Evolutionary conservation across 1,139 yeast genomes (phyloP), one percentile per base, ranked within the genome.

Genomic region (Taphrina wiesneri): DNA sequence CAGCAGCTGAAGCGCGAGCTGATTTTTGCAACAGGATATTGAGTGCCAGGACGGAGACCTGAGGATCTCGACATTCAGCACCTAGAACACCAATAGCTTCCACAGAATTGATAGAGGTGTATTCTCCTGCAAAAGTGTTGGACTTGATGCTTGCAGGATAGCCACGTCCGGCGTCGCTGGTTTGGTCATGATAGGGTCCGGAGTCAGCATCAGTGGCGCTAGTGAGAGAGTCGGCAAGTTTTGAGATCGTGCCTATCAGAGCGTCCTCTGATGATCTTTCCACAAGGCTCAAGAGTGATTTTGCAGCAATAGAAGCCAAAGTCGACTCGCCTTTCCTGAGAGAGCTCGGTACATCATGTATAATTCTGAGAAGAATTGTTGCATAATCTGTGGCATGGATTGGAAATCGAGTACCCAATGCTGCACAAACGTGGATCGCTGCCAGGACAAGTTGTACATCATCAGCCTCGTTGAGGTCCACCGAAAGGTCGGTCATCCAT

Each of bases 1-100:
- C 28, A 30, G 43, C 13, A 9, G 7, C 21, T 13, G 64, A 41
- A 11, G 26, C 57, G 9, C 52, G 49, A 19, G 28, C 36, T 9
- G 47, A n/a, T 46, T 60, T 60, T 26, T 60, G 64, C 28, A 60
- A 30, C 30, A 51, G 54, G 7, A 60, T 51, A 15, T 51, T 45
- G 15, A 51, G 23, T n/a, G 57, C 64, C 17, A 60, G 34, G 1
- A 36, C 57, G 1, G 57, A 49, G 34, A 60, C 26, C 11, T 51
- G 49, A 11, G 49, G 19, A 51, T 60, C 57, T 5, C 41, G 51
- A 41, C 57, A 60, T 13, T 23, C 13, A 13, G 57, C 9, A 21
- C 51, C 64, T n/a, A 60, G 30, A 2, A 53, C 56, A 21, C 56
- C 51, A 6, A 43, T 41, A 9, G 64, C 64, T 26, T 51, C 52